phyloP scores from a whole-genome alignment of 805 yeast genomes.

The Yamadazyma sp. region DNA sequence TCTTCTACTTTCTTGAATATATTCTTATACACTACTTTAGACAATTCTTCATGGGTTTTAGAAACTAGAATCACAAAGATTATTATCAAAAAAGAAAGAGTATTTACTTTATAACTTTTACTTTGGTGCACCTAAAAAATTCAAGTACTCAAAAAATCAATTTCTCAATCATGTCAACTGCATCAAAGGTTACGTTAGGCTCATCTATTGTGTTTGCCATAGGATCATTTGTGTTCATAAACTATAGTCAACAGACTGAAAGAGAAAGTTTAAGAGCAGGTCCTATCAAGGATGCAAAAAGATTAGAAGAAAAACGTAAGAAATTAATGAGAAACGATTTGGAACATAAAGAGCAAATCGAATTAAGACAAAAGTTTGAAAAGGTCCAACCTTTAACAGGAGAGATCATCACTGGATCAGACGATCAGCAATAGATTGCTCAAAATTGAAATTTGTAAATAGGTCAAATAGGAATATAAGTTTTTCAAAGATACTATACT shows the following conservation, averaged over 20 bases:
- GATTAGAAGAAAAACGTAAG: slow-evolving; percentile 49
- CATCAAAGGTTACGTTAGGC: slow-evolving; percentile 73
- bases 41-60: too few species aligned
- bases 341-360: slow-evolving; percentile 66
- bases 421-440: too few species aligned
- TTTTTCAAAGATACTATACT: too few species aligned
- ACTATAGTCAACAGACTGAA: slow-evolving; percentile 65
- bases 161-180: slow-evolving; percentile 77
- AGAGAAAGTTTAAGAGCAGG: slow-evolving; percentile 74
- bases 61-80: too few species aligned
- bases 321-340: slow-evolving; percentile 52
- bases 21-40: too few species aligned
- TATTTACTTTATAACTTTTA: too few species aligned
- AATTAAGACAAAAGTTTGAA: slow-evolving; percentile 55
- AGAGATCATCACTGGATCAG: slow-evolving; percentile 33
- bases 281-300: slow-evolving; percentile 76
- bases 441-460: too few species aligned
- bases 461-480: too few species aligned
- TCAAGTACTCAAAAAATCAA: too few species aligned
- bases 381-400: slow-evolving; percentile 55
- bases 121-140: too few species aligned
- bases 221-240: slow-evolving; percentile 65
- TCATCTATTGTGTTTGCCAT: slow-evolving; percentile 53
- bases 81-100: too few species aligned
- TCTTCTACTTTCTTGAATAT: too few species aligned